A percentile compares a stretch with the other conserved stretches of the same genome.
These are phyloP conservation scores for Mortierella sp. DNA, from an alignment of 371 early-diverging fungal species.

Conservation along the genomic window DNA sequence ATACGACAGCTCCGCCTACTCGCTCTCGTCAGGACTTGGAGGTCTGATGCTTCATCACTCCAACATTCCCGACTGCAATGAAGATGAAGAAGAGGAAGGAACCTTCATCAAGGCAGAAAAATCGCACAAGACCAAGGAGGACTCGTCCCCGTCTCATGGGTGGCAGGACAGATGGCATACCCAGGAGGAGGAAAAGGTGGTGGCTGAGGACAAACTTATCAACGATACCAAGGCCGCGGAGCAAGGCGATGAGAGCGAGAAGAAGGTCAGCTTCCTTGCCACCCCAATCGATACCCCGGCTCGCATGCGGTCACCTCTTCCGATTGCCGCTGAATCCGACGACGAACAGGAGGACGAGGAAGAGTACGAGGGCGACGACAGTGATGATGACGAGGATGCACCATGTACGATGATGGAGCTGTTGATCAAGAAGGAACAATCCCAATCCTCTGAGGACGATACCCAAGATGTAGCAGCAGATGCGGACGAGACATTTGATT, in stretches of 20 bases:
- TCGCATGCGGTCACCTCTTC: constrained; percentile 6
- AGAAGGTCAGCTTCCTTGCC: constrained; percentile 33
- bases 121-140: background rate
- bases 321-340: background rate
- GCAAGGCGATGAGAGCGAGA: constrained; percentile 26
- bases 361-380: constrained; percentile 9
- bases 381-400: constrained; percentile 25
- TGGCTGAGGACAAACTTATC: constrained; percentile 7
- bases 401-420: constrained; percentile 55
- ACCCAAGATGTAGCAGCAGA: constrained; percentile 44
- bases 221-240: constrained; percentile 16
- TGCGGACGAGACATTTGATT: constrained; percentile 60
- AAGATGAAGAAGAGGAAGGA: constrained; percentile 29
- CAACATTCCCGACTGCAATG: constrained; percentile 39
- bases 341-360: constrained; percentile 17
- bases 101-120: background rate
- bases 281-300: constrained; percentile 21
- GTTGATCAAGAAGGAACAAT: constrained; percentile 41
- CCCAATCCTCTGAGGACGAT: constrained; percentile 37
- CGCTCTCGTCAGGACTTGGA: constrained; percentile 37
- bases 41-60: constrained; percentile 52
- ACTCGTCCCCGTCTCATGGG: background rate
- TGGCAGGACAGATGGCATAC: background rate
- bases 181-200: background rate
- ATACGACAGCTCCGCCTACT: constrained; percentile 48